Conservation (phyloP, 768 basidiomycete species). For the Agrocybe chaxingu region DNA sequence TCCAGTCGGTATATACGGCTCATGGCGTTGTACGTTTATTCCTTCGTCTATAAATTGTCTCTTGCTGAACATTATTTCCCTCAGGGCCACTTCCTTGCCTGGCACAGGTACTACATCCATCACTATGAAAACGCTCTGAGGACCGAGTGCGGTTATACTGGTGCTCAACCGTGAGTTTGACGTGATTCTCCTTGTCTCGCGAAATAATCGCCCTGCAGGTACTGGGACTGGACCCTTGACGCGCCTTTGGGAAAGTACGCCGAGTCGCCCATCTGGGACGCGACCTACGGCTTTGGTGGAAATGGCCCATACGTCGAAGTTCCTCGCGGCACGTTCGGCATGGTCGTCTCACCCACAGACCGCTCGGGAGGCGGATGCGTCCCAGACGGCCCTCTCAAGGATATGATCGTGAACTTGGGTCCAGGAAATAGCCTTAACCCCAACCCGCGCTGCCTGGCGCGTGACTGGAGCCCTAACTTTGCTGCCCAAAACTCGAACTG, state of each 20-base stretch:
- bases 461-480: conserved; percentile 17
- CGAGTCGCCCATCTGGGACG: conserved; percentile 4
- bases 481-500: conserved; percentile 13
- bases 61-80: not conserved
- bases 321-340: conserved; percentile 1
- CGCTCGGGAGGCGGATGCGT: conserved; percentile 12
- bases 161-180: conserved; percentile 19
- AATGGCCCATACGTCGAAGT: conserved; percentile 11
- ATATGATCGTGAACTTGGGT: conserved; percentile 11
- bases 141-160: conserved; percentile 21
- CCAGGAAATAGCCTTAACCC: conserved; percentile 8
- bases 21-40: conserved; percentile 20
- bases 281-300: conserved; percentile 10
- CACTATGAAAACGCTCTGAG: conserved; percentile 20
- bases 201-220: not conserved
- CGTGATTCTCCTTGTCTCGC: not conserved
- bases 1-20: conserved; percentile 17
- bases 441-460: conserved; percentile 16
- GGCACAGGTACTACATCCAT: conserved; percentile 21
- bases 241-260: conserved; percentile 5
- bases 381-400: conserved; percentile 8
- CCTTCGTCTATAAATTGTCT: no score
- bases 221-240: conserved; percentile 16
- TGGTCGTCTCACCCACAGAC: conserved; percentile 1
- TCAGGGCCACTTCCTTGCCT: conserved; percentile 24